Conservation (phyloP, 169 alveolate genomes). For the Plasmodium yoelii region DNA sequence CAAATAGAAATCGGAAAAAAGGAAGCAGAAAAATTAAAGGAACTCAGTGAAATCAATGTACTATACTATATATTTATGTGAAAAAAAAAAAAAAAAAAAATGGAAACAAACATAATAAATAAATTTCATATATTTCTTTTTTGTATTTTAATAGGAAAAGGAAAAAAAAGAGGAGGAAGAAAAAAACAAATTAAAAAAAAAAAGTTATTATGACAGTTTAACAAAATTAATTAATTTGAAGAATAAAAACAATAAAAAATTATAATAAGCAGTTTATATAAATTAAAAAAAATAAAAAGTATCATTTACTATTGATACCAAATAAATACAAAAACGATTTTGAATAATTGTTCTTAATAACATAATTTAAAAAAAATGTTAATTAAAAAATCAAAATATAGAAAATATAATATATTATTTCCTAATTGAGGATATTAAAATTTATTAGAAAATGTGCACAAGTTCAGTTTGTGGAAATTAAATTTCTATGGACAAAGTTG, state of each 20-base stretch:
- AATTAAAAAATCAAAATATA: neutral
- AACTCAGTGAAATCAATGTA: slow-evolving; percentile 46
- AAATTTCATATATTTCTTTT: neutral
- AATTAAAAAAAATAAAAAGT: neutral
- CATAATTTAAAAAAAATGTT: neutral
- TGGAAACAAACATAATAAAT: neutral
- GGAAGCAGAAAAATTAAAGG: slow-evolving; percentile 46
- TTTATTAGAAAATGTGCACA: no score
- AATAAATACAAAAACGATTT: neutral
- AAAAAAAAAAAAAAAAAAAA: neutral
- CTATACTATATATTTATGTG: neutral
- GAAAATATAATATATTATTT: no score
- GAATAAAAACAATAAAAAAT: slow-evolving; percentile 30
- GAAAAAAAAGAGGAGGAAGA: slow-evolving; percentile 52
- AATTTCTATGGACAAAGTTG: no score
- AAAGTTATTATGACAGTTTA: slow-evolving; percentile 61
- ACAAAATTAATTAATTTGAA: slow-evolving; percentile 56
- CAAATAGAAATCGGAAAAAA: slow-evolving; percentile 31
- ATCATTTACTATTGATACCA: neutral
- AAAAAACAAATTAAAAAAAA: slow-evolving; percentile 54
- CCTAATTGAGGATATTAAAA: no score
- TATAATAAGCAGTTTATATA: neutral
- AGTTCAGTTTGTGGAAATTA: no score
- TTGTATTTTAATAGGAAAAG: slow-evolving; percentile 31
- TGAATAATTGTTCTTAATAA: neutral